Evolutionary conservation across 768 basidiomycete species (phyloP).

Genomic region (Naganishia antarctica): DNA sequence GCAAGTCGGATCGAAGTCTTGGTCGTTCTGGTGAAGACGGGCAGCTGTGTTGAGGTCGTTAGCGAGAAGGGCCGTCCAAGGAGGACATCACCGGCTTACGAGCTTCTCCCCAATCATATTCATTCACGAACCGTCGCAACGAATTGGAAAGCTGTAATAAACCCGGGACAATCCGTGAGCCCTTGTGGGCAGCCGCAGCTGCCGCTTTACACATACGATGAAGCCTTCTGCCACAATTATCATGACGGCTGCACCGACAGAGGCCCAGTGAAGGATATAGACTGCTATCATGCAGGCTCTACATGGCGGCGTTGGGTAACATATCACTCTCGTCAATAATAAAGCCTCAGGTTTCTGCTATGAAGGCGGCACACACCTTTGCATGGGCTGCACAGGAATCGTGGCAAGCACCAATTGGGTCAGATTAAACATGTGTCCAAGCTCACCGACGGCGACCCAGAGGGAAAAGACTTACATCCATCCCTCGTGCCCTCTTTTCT

Average conservation of each 20-base stretch:
- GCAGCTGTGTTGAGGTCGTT: neutral
- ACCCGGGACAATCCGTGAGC: no score
- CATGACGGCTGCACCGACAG: constrained; percentile 13
- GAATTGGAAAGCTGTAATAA: neutral
- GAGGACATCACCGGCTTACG: neutral
- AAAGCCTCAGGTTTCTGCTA: no score
- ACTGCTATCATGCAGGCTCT: neutral
- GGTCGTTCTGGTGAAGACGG: neutral
- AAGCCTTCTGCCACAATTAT: constrained; percentile 3
- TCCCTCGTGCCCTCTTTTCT: no score
- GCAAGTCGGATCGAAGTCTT: constrained; percentile 2
- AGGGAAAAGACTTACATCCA: no score
- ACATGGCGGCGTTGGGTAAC: neutral
- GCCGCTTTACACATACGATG: neutral
- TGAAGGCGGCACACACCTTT: neutral
- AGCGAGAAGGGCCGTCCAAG: no score
- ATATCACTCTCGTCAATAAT: neutral
- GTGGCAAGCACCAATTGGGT: no score
- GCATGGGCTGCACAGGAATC: no score
- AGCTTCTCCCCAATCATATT: neutral
- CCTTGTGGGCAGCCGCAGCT: neutral
- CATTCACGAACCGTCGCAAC: neutral
- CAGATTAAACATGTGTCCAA: no score
- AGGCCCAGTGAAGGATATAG: constrained; percentile 2
- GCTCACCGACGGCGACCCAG: no score